phyloP scores from a whole-genome alignment of 2,329 filamentous ascomycete species.

The Emericellopsis atlantica region DNA sequence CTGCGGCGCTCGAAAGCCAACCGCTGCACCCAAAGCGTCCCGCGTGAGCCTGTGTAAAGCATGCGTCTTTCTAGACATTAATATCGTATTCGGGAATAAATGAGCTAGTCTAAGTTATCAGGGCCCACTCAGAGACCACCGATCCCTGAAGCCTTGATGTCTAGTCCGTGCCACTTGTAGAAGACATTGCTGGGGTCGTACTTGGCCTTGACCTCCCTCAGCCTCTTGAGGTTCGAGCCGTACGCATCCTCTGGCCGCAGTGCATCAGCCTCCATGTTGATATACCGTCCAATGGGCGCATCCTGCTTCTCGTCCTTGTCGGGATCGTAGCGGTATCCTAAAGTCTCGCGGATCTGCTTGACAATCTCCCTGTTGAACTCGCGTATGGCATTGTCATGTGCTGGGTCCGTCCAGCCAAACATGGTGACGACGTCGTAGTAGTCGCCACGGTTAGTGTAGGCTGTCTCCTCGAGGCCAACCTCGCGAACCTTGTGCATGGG shows the following conservation, averaged over 20 bases:
- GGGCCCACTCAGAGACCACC: background rate
- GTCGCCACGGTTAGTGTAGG: conserved; percentile 29
- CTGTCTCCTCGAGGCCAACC: conserved; percentile 21
- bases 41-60: no score
- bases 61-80: no score
- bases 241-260: conserved; percentile 14
- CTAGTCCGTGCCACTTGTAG: conserved; percentile 1
- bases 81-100: background rate
- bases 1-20: no score
- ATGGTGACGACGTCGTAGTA: conserved; percentile 28
- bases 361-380: conserved; percentile 22
- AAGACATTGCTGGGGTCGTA: conserved; percentile 21
- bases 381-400: conserved; percentile 21
- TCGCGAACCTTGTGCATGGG: conserved; percentile 21
- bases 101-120: background rate
- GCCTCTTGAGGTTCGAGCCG: conserved; percentile 14
- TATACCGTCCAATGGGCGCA: conserved; percentile 10
- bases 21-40: no score
- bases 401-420: conserved; percentile 24
- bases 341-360: conserved; percentile 8
- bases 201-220: conserved; percentile 17
- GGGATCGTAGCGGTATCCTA: conserved; percentile 10
- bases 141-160: background rate
- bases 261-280: conserved; percentile 13
- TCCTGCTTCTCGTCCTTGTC: conserved; percentile 7